Evolutionary conservation across 768 basidiomycete species (phyloP).

Genomic region (Pseudohyphozyma bogoriensis): DNA sequence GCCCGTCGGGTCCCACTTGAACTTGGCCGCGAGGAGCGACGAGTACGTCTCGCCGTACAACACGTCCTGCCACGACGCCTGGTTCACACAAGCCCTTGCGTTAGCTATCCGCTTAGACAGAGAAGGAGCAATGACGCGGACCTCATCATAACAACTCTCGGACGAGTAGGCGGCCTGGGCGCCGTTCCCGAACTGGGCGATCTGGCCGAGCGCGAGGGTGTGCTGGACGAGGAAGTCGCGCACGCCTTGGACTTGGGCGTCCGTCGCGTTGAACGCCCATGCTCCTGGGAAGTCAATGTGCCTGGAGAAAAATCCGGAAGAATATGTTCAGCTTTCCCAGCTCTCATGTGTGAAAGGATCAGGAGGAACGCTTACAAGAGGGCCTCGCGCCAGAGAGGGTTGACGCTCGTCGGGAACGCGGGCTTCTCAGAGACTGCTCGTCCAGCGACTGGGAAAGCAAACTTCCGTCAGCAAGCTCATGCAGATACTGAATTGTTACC

Average conservation of each 20-base stretch:
- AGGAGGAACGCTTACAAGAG: not conserved
- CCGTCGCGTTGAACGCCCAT: not conserved
- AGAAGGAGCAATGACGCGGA: not conserved
- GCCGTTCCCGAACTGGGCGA: not conserved
- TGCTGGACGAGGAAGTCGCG: constrained; percentile 1
- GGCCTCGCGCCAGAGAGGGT: constrained; percentile 7
- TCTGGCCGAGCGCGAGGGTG: constrained; percentile 6
- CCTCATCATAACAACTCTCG: constrained; percentile 8
- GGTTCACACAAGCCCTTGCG: not conserved
- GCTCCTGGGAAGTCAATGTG: constrained; percentile 11
- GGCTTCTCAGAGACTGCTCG: not conserved
- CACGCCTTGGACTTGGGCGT: not conserved
- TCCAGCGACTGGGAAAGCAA: constrained; percentile 3
- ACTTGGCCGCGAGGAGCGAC: not conserved
- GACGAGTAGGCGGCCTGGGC: not conserved
- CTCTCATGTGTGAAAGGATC: too few relatives aligned
- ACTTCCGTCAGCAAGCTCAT: not conserved
- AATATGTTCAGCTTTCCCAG: not conserved
- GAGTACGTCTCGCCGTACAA: not conserved
- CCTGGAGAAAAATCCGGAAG: too few relatives aligned
- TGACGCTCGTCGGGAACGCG: constrained; percentile 1
- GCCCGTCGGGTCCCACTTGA: constrained; percentile 4
- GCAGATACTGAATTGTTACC: not conserved
- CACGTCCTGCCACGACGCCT: constrained; percentile 2
- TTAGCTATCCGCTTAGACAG: not conserved